Conservation (phyloP, 129 eudicot genomes). For the Sambucus nigra region DNA sequence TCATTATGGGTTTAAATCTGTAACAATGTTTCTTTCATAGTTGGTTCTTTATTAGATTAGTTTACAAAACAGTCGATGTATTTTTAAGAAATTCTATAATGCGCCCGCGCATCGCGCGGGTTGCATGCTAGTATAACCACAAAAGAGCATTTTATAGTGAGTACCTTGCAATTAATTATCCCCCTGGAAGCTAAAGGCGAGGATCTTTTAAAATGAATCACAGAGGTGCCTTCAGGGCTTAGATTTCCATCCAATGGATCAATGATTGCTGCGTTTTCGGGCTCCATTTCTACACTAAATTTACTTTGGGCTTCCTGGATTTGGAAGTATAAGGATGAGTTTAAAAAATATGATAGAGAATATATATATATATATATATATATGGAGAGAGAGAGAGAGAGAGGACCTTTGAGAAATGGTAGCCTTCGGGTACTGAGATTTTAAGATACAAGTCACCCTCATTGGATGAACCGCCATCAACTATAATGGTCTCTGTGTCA, state of each 20-base stretch:
- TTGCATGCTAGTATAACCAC: no score
- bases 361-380: neutral
- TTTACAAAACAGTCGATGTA: no score
- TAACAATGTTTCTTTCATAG: no score
- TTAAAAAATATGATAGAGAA: neutral
- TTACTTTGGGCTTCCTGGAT: conserved; percentile 90
- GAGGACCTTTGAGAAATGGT: conserved; percentile 94
- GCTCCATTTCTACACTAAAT: conserved; percentile 67
- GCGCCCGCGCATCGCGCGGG: no score
- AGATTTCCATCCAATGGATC: conserved; percentile 83
- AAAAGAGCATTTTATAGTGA: neutral
- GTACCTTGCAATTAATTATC: conserved; percentile 86
- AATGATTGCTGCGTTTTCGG: conserved; percentile 59
- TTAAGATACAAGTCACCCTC: conserved; percentile 56
- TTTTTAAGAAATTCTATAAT: no score
- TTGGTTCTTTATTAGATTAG: no score
- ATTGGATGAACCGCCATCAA: conserved; percentile 64
- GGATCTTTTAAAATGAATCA: conserved; percentile 51
- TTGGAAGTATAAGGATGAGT: conserved; percentile 1
- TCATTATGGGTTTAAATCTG: no score
- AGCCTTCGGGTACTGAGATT: conserved; percentile 78
- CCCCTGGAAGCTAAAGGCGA: conserved; percentile 60
- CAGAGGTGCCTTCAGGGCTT: conserved; percentile 69
- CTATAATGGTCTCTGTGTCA: conserved; percentile 45
- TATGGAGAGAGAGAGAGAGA: conserved; percentile 22